Conservation (phyloP, 2,329 filamentous ascomycete species). For the Incumbomyces delicatus region DNA sequence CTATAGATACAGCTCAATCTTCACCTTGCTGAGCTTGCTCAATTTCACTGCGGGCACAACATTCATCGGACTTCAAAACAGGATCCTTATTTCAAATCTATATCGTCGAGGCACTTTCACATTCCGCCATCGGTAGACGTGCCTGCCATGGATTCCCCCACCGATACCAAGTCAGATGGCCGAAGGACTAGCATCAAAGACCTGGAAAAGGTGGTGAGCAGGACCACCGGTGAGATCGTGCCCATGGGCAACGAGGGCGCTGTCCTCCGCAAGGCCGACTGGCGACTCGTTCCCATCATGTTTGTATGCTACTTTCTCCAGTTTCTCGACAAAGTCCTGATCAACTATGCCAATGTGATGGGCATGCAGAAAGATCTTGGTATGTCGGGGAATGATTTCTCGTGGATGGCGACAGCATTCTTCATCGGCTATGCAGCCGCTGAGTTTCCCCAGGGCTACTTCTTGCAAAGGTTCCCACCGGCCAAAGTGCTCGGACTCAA, state of each 20-base stretch:
- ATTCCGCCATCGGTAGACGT: no score
- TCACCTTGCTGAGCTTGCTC: no score
- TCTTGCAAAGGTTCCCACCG: slow-evolving; percentile 24
- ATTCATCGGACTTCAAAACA: no score
- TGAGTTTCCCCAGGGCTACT: slow-evolving; percentile 34
- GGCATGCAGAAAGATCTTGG: slow-evolving; percentile 43
- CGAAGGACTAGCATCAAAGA: neutral
- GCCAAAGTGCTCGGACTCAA: slow-evolving; percentile 17
- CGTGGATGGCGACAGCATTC: slow-evolving; percentile 48
- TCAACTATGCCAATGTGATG: slow-evolving; percentile 52
- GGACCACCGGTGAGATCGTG: neutral
- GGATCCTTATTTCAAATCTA: no score
- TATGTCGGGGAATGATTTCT: slow-evolving; percentile 40
- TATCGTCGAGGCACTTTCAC: no score
- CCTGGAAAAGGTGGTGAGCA: neutral
- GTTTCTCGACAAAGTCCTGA: slow-evolving; percentile 27
- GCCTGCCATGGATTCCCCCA: no score
- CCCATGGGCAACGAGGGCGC: slow-evolving; percentile 7
- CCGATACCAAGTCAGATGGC: no score
- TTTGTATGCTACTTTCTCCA: slow-evolving; percentile 27
- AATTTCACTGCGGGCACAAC: no score
- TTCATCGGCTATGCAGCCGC: slow-evolving; percentile 42
- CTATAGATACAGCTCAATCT: no score
- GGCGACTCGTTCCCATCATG: slow-evolving; percentile 25
- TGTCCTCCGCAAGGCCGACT: slow-evolving; percentile 25